Evolutionary conservation across 805 yeast genomes (phyloP).

Genomic region (Saccharomyces kudriavzevii): DNA sequence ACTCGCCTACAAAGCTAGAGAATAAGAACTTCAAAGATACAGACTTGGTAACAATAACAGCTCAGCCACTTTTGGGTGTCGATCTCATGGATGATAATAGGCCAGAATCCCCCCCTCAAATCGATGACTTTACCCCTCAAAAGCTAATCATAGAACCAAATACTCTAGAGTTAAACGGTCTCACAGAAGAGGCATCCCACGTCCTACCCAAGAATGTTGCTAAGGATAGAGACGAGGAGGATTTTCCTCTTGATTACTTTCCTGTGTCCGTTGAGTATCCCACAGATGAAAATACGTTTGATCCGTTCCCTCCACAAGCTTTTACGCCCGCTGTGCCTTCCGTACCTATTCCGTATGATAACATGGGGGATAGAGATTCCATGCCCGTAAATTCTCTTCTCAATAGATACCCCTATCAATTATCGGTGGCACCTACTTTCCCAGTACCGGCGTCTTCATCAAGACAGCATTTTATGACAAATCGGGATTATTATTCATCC

Average conservation of each 20-base stretch:
- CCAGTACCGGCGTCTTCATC: constrained; percentile 17
- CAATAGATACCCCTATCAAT: not conserved
- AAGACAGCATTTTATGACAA: constrained; percentile 18
- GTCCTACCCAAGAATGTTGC: constrained; percentile 1
- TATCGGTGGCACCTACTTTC: constrained; percentile 1
- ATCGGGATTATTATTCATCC: constrained; percentile 19
- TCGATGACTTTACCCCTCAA: constrained; percentile 8
- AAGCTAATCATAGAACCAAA: constrained; percentile 13
- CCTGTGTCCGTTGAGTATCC: constrained; percentile 37
- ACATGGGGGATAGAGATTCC: not conserved
- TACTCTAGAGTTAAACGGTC: constrained; percentile 7
- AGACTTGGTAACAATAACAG: not conserved
- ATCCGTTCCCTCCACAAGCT: not conserved
- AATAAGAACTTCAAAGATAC: not conserved
- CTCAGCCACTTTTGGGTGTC: not conserved
- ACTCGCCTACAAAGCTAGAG: constrained; percentile 3
- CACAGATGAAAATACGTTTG: constrained; percentile 4
- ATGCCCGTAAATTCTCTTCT: not conserved
- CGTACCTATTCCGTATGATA: constrained; percentile 5
- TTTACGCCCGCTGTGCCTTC: constrained; percentile 3
- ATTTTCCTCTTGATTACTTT: constrained; percentile 65
- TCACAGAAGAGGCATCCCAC: not conserved
- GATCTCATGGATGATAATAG: not conserved
- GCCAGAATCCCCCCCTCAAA: not conserved
- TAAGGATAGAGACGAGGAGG: constrained; percentile 40